These are phyloP conservation scores for Mycena vitilis DNA, from an alignment of 768 basidiomycete genomes.

Conservation along the genomic window DNA sequence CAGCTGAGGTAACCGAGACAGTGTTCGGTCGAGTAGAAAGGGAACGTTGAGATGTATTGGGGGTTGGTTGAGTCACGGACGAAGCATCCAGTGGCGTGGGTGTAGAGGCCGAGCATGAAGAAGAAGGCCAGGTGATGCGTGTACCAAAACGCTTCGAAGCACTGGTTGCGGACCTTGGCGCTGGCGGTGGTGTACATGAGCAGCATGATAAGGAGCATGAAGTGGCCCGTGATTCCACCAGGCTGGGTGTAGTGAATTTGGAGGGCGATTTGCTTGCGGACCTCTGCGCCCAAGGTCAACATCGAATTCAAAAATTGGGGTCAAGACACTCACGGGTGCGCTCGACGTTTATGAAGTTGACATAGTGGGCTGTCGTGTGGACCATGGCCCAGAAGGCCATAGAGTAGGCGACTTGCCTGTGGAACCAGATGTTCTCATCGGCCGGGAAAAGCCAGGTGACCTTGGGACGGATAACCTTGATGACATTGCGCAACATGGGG, in stretches of 20 bases:
- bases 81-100: slow-evolving; percentile 95
- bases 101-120: slow-evolving; percentile 91
- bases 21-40: slow-evolving; percentile 88
- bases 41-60: slow-evolving; percentile 77
- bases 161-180: slow-evolving; percentile 86
- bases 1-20: slow-evolving; percentile 94
- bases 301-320: neutral
- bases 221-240: slow-evolving; percentile 94
- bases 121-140: slow-evolving; percentile 95
- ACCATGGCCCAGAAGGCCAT: slow-evolving; percentile 95
- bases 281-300: slow-evolving; percentile 60
- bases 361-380: slow-evolving; percentile 93
- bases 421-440: slow-evolving; percentile 97
- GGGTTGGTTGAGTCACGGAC: slow-evolving; percentile 87
- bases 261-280: slow-evolving; percentile 80
- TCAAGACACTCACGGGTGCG: slow-evolving; percentile 66
- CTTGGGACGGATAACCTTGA: slow-evolving; percentile 85
- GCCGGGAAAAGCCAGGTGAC: slow-evolving; percentile 88
- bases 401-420: slow-evolving; percentile 93
- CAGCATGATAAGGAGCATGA: slow-evolving; percentile 95
- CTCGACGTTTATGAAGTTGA: slow-evolving; percentile 94
- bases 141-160: slow-evolving; percentile 98
- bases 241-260: slow-evolving; percentile 90
- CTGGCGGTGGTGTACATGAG: slow-evolving; percentile 94
- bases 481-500: slow-evolving; percentile 90